These are phyloP conservation scores for Wallacemonas sp. DNA, from an alignment of 208 protist genomes.

Conservation along the genomic window DNA sequence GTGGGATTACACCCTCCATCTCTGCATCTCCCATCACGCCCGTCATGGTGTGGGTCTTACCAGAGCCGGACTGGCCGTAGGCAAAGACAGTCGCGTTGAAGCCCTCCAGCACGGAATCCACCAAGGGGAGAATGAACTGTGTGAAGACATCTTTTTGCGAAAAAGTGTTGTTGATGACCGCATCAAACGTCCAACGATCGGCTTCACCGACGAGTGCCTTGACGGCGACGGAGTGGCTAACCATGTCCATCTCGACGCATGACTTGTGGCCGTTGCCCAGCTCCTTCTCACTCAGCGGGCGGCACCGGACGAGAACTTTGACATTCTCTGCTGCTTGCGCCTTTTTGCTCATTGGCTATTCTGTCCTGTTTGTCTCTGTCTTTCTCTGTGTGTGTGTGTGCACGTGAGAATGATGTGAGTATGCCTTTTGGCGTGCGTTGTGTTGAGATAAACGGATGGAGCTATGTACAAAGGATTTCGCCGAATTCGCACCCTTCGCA, in stretches of 20 bases:
- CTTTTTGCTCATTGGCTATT: constrained; percentile 71
- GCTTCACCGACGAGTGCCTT: constrained; percentile 56
- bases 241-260: constrained; percentile 78
- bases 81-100: constrained; percentile 95
- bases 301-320: constrained; percentile 86
- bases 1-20: constrained; percentile 75
- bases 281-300: constrained; percentile 86
- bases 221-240: constrained; percentile 68
- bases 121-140: constrained; percentile 84
- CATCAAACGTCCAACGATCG: constrained; percentile 88
- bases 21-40: constrained; percentile 63
- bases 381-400: not conserved
- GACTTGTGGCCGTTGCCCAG: constrained; percentile 65
- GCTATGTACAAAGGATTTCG: no score
- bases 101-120: constrained; percentile 84
- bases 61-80: constrained; percentile 95
- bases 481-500: no score
- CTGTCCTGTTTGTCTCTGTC: not conserved
- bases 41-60: constrained; percentile 95
- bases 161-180: constrained; percentile 90
- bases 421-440: not conserved
- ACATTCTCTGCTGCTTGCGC: constrained; percentile 80
- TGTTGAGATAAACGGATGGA: no score
- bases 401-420: no score
- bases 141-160: constrained; percentile 86